These are phyloP conservation scores for Aspergillus sp. DNA, from an alignment of 2,329 filamentous ascomycete genomes.

Conservation along the genomic window DNA sequence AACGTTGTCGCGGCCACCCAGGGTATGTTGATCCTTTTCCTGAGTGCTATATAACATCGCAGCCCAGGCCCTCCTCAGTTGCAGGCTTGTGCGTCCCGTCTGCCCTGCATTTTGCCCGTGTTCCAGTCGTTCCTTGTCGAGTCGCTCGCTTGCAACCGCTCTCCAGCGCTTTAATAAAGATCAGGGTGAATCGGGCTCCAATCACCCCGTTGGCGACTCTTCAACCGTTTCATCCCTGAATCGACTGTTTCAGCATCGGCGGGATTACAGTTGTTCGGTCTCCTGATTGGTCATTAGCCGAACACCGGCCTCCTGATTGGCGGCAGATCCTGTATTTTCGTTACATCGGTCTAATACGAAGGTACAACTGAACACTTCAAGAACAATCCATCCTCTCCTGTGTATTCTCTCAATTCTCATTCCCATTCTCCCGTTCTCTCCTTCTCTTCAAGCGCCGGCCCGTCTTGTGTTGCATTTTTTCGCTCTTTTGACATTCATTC, in stretches of 20 bases:
- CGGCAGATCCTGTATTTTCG: conserved; percentile 5
- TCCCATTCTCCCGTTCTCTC: too few species aligned
- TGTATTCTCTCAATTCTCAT: neutral
- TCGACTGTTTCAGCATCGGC: conserved; percentile 7
- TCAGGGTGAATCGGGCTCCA: conserved; percentile 5
- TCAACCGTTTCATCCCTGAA: conserved; percentile 9
- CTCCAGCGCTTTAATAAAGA: neutral
- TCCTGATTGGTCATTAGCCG: neutral
- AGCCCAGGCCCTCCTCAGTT: neutral
- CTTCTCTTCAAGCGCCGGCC: conserved; percentile 4
- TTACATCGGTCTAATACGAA: neutral
- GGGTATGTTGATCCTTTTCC: conserved; percentile 8
- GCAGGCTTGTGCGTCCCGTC: neutral
- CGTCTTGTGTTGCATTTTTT: conserved; percentile 7
- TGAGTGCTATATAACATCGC: conserved; percentile 1
- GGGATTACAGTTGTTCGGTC: neutral
- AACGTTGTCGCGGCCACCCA: conserved; percentile 4
- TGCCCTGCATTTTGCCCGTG: neutral
- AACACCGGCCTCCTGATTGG: conserved; percentile 3
- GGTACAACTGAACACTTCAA: neutral
- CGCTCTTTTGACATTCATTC: conserved; percentile 9
- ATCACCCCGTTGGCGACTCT: conserved; percentile 3
- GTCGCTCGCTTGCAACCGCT: neutral
- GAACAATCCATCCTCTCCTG: conserved; percentile 4
- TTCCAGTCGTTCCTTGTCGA: conserved; percentile 1